Base-by-base conservation (phyloP, 2,329 filamentous ascomycete genomes). In the Didymella segeticola region DNA sequence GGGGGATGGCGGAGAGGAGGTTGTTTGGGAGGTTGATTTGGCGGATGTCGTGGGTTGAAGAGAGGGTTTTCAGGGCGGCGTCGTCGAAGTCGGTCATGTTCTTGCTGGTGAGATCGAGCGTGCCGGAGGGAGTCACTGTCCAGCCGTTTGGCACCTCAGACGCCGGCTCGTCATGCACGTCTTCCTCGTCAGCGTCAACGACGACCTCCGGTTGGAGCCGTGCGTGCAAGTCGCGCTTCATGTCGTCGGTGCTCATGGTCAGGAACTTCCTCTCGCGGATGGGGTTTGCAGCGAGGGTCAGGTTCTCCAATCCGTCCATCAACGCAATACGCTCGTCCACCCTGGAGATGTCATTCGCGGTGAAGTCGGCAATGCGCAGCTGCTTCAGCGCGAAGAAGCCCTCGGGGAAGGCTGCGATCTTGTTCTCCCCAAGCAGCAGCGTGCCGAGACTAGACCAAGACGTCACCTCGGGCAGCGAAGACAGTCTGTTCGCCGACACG, bases 251-350 rank as follows among this genome's bases (percentile, higher is more conserved):
- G 19, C 83, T 83, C 77, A 96, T 90, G 0, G 85, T 89, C 12
- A 93, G 80, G 62, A 95, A 91, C 70, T 92, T 96, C 70, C 89
- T 92, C 70, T 97, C 92, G 12, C 90, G 83, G 12, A 99, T 78
- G 0, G 95, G 95, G 66, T 99, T 99, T n/a, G 91, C 92, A 36
- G 87, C 87, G 26, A 99, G 80, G 4, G 88, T 86, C 34, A 98
- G 83, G 69, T 87, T 87, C 17, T 86, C 82, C 9, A 99, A 78
- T 37, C 77, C 86, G 5, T 91, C 86, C 91, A 98, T 96, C 22
- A 85, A 79, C 5, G 88, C 89, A 53, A 98, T 85, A 60, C 86
- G 87, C 0, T 90, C 83, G 25, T 95, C 90, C 7, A 99, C 74
- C 11, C 84, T 79, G 2, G 85, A 86, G 41, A 99, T 86, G 59